Evolutionary conservation across 2,329 filamentous ascomycete genomes (phyloP).

Genomic region (Colletotrichum coccodes): DNA sequence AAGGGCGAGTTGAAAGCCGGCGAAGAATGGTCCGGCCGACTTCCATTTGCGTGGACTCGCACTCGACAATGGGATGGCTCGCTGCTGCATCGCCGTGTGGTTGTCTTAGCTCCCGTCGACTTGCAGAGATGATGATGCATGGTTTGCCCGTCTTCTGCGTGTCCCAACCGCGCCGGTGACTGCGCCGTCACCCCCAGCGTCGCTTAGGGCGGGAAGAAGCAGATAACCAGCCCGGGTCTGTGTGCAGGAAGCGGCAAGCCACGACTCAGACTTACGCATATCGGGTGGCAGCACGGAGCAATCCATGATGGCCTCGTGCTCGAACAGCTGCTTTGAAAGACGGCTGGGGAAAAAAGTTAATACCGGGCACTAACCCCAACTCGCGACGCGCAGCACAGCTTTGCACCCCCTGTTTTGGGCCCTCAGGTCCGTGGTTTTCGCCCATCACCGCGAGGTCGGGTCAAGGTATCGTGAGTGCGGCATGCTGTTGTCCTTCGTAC

Average conservation of each 20-base stretch:
- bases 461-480: neutral
- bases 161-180: neutral
- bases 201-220: conserved; percentile 21
- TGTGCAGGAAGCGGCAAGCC: neutral
- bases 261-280: conserved; percentile 18
- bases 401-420: neutral
- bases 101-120: conserved; percentile 14
- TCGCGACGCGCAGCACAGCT: neutral
- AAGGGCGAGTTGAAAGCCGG: neutral
- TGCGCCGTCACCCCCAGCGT: neutral
- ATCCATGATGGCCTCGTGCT: conserved; percentile 22
- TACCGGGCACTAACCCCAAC: neutral
- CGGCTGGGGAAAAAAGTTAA: neutral
- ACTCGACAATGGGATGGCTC: neutral
- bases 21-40: neutral
- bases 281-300: conserved; percentile 4
- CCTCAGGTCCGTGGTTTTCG: neutral
- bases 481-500: neutral
- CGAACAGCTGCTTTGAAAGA: neutral
- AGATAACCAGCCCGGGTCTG: neutral
- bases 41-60: neutral
- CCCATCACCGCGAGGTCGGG: neutral
- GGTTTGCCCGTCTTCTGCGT: neutral
- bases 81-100: neutral
- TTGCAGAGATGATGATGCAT: conserved; percentile 23